Evolutionary conservation across 495 filamentous ascomycete species (phyloP), one percentile per base, ranked within the genome.

Genomic region (Aspergillus cristatus): DNA sequence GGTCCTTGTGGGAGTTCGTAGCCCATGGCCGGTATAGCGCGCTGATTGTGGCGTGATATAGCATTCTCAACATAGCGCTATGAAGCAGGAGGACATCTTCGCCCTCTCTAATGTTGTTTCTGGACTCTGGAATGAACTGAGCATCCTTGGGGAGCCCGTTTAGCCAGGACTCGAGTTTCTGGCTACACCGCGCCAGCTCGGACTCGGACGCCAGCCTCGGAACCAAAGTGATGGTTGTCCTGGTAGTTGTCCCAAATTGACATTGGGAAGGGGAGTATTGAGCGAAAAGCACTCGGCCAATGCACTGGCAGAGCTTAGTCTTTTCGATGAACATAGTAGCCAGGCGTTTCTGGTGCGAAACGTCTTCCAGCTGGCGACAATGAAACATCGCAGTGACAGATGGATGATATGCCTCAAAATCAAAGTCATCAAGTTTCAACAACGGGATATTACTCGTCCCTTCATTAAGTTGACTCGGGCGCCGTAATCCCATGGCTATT

Each of bases 241-340:
- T 67, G 5, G 75, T 79, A 13, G 70, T 68, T 72, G 79, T 51
- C 68, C 74, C 57, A 72, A 77, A 63, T 74, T 82, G 45, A 76
- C 65, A 36, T 77, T 84, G 62, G 3, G 63, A 67, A 3, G 65
- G 60, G 2, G 82, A 84, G 53, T 94, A 94, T 49, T 93, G 87
- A 12, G 81, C 78, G 37, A 78, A 76, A 11, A 94, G 64, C 42
- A 94, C 84, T 44, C 83, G 72, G 44, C 80, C 81, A 54, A 94
- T 83, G 57, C 78, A 82, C 35, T 86, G 70, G 51, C 82, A 89
- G 14, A 94, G 74, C 51, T 87, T 88, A 2, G 83, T 79, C 52
- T 89, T 90, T 38, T 85, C 79, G 41, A 94, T 85, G 58, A 86
- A 94, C 81, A 94, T 81, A 26, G 75, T 68, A 11, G 85, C 85